phyloP scores from a whole-genome alignment of 352 stramenopile species.

The Elongisporangium undulatum region DNA sequence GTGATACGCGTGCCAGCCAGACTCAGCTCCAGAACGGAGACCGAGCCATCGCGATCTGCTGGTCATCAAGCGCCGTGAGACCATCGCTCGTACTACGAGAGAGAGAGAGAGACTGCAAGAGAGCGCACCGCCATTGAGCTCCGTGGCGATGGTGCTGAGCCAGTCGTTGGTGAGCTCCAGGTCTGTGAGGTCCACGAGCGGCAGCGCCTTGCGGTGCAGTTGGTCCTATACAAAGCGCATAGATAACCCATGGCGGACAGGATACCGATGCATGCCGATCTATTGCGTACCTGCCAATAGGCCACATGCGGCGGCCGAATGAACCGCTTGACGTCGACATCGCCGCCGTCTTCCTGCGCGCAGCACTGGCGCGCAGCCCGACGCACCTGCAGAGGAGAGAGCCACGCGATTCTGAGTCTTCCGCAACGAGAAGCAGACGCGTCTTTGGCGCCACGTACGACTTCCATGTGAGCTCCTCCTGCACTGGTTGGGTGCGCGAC shows the following conservation, averaged over 20 bases:
- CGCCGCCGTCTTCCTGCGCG: neutral
- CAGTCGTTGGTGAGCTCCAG: constrained; percentile 24
- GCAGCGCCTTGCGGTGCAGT: constrained; percentile 12
- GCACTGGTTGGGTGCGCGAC: neutral
- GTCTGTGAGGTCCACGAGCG: constrained; percentile 20
- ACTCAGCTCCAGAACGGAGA: constrained; percentile 6
- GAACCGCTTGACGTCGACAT: constrained; percentile 17
- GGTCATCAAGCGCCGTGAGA: neutral
- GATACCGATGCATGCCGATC: neutral
- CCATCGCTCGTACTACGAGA: neutral
- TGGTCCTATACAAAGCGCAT: constrained; percentile 15
- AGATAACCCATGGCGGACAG: neutral
- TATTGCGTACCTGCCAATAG: constrained; percentile 26
- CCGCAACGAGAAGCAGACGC: neutral
- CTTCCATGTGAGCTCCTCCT: neutral
- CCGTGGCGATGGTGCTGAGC: constrained; percentile 18
- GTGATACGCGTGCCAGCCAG: constrained; percentile 26
- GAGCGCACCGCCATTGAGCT: neutral
- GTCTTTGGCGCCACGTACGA: neutral
- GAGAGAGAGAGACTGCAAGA: neutral
- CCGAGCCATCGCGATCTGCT: neutral
- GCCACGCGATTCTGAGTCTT: neutral
- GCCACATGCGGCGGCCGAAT: constrained; percentile 15
- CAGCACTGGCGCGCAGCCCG: constrained; percentile 17
- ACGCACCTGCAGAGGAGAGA: constrained; percentile 12